phyloP scores from a whole-genome alignment of 768 basidiomycete genomes.

The Lactarius quietus region DNA sequence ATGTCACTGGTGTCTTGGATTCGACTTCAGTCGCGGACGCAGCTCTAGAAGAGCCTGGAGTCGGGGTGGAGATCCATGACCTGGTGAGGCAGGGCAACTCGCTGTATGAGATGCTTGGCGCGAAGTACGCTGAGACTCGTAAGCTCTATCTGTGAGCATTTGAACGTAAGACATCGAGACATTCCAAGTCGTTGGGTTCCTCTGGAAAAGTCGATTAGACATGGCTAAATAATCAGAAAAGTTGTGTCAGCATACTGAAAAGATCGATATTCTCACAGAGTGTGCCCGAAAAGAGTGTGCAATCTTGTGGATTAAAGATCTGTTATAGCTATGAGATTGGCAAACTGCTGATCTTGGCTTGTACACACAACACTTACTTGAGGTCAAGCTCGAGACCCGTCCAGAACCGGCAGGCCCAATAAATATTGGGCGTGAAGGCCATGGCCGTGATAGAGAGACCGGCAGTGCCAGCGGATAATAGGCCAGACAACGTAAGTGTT shows the following conservation, averaged over 20 bases:
- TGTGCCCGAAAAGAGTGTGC: conserved; percentile 77
- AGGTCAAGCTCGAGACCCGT: conserved; percentile 67
- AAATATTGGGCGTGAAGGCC: conserved; percentile 50
- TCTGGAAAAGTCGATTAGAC: conserved; percentile 34
- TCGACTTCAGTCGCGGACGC: conserved; percentile 49
- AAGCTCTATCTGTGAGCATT: conserved; percentile 54
- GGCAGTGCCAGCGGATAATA: conserved; percentile 56
- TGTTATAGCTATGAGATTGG: conserved; percentile 29
- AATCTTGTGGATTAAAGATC: conserved; percentile 77
- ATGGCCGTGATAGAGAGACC: conserved; percentile 74
- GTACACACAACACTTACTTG: conserved; percentile 62
- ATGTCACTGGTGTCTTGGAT: conserved; percentile 50
- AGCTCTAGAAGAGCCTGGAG: conserved; percentile 41
- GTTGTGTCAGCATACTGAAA: conserved; percentile 43
- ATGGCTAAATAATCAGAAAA: neutral
- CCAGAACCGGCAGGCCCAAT: conserved; percentile 49
- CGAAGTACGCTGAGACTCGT: conserved; percentile 49
- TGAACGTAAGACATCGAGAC: conserved; percentile 81
- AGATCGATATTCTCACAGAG: conserved; percentile 73
- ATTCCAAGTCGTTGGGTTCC: conserved; percentile 77
- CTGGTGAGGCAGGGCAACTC: conserved; percentile 44
- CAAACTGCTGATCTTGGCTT: conserved; percentile 1
- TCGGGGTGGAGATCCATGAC: conserved; percentile 34
- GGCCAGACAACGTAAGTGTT: conserved; percentile 64
- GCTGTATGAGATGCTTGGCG: conserved; percentile 45